Conservation (phyloP, 83 land plant genomes). For the Isoetes engelmannii region DNA sequence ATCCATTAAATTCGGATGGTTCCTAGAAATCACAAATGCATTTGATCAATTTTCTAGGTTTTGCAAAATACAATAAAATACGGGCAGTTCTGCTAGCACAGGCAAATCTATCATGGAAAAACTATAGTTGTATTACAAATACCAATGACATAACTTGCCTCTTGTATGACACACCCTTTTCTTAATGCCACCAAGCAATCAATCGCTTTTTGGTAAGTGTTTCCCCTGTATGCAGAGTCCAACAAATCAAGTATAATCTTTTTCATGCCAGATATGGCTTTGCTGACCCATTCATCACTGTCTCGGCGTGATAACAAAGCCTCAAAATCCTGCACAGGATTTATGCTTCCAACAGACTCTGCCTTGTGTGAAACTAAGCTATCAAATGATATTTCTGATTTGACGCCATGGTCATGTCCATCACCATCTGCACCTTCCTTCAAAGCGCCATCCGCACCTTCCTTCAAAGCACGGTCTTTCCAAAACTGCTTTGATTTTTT, state of each 20-base stretch:
- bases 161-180: conserved; percentile 76
- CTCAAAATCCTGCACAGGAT: conserved; percentile 83
- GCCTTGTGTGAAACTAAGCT: conserved; percentile 33
- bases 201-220: conserved; percentile 59
- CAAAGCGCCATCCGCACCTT: conserved; percentile 12
- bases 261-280: conserved; percentile 70
- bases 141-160: conserved; percentile 35
- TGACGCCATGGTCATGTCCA: conserved; percentile 9
- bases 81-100: too few relatives aligned
- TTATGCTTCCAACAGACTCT: conserved; percentile 55
- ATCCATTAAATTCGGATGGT: conserved; percentile 63
- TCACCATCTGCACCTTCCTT: conserved; percentile 23
- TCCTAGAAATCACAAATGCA: conserved; percentile 49
- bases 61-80: too few relatives aligned
- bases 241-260: conserved; percentile 52
- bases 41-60: background rate
- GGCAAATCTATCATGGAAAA: too few relatives aligned
- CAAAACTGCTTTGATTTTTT: conserved; percentile 41
- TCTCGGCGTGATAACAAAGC: conserved; percentile 75
- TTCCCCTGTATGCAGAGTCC: conserved; percentile 57
- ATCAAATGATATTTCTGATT: conserved; percentile 23
- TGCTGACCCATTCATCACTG: conserved; percentile 67
- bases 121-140: background rate
- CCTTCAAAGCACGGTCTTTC: conserved; percentile 45
- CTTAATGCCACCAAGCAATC: conserved; percentile 75